phyloP scores from a whole-genome alignment of 805 yeast species.

The Candida krabiensis region DNA sequence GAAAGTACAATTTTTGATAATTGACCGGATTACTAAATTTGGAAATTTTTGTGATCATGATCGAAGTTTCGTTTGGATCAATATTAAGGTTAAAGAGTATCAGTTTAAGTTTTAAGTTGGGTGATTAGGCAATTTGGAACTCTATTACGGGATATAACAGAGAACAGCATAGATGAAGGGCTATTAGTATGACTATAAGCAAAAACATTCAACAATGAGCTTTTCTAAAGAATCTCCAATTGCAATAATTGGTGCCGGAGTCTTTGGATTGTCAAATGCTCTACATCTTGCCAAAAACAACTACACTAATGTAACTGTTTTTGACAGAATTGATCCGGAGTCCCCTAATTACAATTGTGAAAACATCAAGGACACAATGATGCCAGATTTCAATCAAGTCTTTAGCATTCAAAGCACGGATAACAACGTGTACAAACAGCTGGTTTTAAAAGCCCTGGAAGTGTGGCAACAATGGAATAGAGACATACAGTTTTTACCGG shows the following conservation, averaged over 20 bases:
- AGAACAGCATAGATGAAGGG: too few species aligned
- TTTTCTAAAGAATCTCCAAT: conserved; percentile 14
- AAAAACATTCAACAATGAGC: too few species aligned
- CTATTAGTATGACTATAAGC: too few species aligned
- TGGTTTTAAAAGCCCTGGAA: conserved; percentile 19
- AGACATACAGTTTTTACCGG: conserved; percentile 16
- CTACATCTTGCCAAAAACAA: conserved; percentile 36
- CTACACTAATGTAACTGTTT: conserved; percentile 33
- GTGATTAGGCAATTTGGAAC: too few species aligned
- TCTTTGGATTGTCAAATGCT: conserved; percentile 50
- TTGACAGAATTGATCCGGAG: conserved; percentile 32
- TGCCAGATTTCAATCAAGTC: conserved; percentile 36
- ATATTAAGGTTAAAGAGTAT: too few species aligned
- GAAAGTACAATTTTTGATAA: too few species aligned
- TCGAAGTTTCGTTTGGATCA: too few species aligned
- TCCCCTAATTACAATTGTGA: conserved; percentile 25
- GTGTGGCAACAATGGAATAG: conserved; percentile 10
- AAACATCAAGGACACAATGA: conserved; percentile 36
- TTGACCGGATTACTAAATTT: too few species aligned
- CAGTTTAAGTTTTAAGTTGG: too few species aligned
- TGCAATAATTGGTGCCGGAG: conserved; percentile 50
- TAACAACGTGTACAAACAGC: conserved; percentile 28
- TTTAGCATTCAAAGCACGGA: conserved; percentile 35
- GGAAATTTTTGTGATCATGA: too few species aligned
- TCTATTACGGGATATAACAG: too few species aligned